Evolutionary conservation across 352 stramenopile genomes (phyloP).

Genomic region (Globisporangium carolinianum): DNA sequence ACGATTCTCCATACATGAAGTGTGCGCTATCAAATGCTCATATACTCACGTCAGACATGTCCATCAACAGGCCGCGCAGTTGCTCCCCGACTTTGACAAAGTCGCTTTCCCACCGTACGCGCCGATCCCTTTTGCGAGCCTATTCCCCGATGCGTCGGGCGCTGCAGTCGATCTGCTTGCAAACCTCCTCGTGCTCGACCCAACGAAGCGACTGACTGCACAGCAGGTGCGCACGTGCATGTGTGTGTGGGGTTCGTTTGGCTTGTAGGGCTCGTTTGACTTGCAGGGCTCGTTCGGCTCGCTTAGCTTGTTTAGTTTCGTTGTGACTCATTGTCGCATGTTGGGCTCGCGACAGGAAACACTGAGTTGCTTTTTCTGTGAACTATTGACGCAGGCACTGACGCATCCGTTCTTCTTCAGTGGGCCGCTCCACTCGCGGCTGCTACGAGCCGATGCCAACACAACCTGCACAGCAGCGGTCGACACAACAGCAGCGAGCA

Average conservation of each 20-base stretch:
- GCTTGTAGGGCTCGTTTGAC: neutral
- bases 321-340: neutral
- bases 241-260: neutral
- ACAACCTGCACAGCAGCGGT: neutral
- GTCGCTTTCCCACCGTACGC: constrained; percentile 54
- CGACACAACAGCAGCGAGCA: neutral
- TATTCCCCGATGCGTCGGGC: constrained; percentile 41
- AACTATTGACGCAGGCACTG: constrained; percentile 17
- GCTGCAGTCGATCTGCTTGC: constrained; percentile 47
- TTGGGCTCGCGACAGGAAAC: too few relatives aligned
- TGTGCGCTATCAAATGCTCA: neutral
- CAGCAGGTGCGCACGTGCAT: constrained; percentile 21
- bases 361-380: too few relatives aligned
- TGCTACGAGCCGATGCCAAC: constrained; percentile 6
- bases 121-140: constrained; percentile 24
- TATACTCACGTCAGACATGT: neutral
- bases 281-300: too few relatives aligned
- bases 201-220: constrained; percentile 28
- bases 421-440: constrained; percentile 15
- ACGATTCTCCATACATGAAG: neutral
- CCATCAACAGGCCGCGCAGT: constrained; percentile 19
- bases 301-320: too few relatives aligned
- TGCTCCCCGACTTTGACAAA: constrained; percentile 65
- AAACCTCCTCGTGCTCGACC: constrained; percentile 28
- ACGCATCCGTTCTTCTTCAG: constrained; percentile 43